phyloP scores from a whole-genome alignment of 116 monocot species.

The Papilionanthe hybrid region DNA sequence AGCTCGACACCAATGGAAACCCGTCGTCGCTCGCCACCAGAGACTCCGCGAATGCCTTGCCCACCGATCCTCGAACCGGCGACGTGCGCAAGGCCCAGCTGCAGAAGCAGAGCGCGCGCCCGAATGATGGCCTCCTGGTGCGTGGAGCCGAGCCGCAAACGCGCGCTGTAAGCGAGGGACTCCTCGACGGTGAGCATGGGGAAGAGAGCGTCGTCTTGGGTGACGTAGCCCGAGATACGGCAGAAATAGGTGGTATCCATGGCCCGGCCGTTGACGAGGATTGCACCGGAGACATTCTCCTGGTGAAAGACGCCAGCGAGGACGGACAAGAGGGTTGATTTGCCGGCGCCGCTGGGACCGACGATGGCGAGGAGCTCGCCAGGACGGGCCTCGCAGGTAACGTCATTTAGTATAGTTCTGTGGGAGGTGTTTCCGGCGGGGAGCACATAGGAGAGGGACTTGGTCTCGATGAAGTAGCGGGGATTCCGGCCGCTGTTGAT shows the following conservation, averaged over 20 bases:
- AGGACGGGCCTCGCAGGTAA: slow-evolving; percentile 67
- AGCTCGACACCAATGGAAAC: slow-evolving; percentile 89
- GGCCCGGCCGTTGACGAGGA: slow-evolving; percentile 58
- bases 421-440: slow-evolving; percentile 2
- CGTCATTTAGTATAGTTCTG: slow-evolving; percentile 37
- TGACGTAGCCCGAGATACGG: slow-evolving; percentile 75
- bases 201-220: slow-evolving; percentile 85
- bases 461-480: slow-evolving; percentile 58
- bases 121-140: slow-evolving; percentile 19
- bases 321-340: slow-evolving; percentile 77
- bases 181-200: slow-evolving; percentile 81
- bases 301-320: slow-evolving; percentile 55
- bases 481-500: slow-evolving; percentile 1
- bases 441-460: slow-evolving; percentile 39
- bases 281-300: slow-evolving; percentile 18
- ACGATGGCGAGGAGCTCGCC: slow-evolving; percentile 79
- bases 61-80: slow-evolving; percentile 37
- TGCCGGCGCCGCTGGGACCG: slow-evolving; percentile 93
- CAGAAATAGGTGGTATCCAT: slow-evolving; percentile 54
- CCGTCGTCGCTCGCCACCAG: slow-evolving; percentile 78
- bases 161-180: slow-evolving; percentile 72
- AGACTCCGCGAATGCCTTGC: slow-evolving; percentile 24
- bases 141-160: slow-evolving; percentile 32
- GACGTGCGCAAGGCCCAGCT: slow-evolving; percentile 57
- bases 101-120: slow-evolving; percentile 40